Conservation (phyloP, 371 early-diverging fungal species). For the Mortierella sp. region DNA sequence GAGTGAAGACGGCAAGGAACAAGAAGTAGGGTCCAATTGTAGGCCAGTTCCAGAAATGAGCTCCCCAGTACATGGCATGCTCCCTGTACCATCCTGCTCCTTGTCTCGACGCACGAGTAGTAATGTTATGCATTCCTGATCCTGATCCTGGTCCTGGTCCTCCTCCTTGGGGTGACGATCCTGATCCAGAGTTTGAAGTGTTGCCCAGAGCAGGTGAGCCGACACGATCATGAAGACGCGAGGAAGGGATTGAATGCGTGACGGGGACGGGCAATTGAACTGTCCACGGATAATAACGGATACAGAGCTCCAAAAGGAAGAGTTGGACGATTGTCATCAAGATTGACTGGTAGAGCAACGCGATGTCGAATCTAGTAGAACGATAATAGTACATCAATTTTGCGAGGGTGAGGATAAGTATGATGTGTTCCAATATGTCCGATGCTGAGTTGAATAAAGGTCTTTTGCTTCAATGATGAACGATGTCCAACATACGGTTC, state of each 20-base stretch:
- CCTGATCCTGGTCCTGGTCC: constrained; percentile 1
- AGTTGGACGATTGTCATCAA: constrained; percentile 73
- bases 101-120: constrained; percentile 39
- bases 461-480: neutral
- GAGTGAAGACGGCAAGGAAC: constrained; percentile 43
- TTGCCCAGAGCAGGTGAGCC: constrained; percentile 6
- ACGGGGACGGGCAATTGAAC: constrained; percentile 52
- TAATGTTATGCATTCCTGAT: constrained; percentile 13
- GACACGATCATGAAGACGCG: constrained; percentile 10
- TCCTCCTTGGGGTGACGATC: neutral
- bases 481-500: constrained; percentile 44
- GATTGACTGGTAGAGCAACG: constrained; percentile 72
- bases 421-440: constrained; percentile 1
- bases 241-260: constrained; percentile 32
- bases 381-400: neutral
- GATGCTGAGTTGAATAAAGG: neutral
- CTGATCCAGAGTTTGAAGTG: constrained; percentile 2
- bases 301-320: constrained; percentile 65
- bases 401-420: neutral
- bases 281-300: constrained; percentile 59
- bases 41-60: constrained; percentile 55
- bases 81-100: constrained; percentile 51
- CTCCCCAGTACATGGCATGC: constrained; percentile 28
- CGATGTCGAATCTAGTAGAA: constrained; percentile 64
- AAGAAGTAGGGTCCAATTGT: constrained; percentile 47